Conservation (phyloP, 495 filamentous ascomycete species). For the Aspergillus coremiiformis region DNA sequence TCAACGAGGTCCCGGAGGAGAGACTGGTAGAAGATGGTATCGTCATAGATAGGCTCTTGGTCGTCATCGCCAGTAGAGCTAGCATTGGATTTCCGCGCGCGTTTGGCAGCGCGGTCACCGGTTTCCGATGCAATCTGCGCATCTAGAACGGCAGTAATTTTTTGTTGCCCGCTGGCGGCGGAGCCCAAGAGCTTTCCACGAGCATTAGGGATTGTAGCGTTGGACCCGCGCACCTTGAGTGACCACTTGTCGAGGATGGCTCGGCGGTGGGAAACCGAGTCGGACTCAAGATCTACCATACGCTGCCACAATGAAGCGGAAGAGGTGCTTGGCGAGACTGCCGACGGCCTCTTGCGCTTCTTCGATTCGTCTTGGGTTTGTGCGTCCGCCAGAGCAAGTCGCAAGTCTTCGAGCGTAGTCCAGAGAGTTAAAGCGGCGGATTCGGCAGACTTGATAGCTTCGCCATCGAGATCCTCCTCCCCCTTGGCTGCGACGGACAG, state of each 20-base stretch:
- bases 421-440: slow-evolving; percentile 80
- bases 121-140: slow-evolving; percentile 61
- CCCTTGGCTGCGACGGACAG: slow-evolving; percentile 42
- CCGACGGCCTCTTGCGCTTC: slow-evolving; percentile 51
- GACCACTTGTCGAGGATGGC: slow-evolving; percentile 43
- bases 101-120: slow-evolving; percentile 61
- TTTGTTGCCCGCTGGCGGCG: slow-evolving; percentile 39
- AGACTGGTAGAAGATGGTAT: slow-evolving; percentile 87
- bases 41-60: slow-evolving; percentile 64
- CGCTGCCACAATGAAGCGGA: slow-evolving; percentile 60
- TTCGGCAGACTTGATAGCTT: slow-evolving; percentile 68
- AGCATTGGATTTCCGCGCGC: slow-evolving; percentile 16
- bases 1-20: slow-evolving; percentile 88
- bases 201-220: slow-evolving; percentile 28
- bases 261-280: slow-evolving; percentile 36
- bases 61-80: slow-evolving; percentile 3
- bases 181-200: slow-evolving; percentile 41
- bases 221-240: slow-evolving; percentile 44
- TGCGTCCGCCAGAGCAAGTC: slow-evolving; percentile 49
- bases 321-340: slow-evolving; percentile 43
- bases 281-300: slow-evolving; percentile 59
- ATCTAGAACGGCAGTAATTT: slow-evolving; percentile 63
- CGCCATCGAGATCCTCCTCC: slow-evolving; percentile 27
- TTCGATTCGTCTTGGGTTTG: slow-evolving; percentile 39
- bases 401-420: slow-evolving; percentile 72